Conservation (phyloP, 345 rosid species). For the Camelina sativa region DNA sequence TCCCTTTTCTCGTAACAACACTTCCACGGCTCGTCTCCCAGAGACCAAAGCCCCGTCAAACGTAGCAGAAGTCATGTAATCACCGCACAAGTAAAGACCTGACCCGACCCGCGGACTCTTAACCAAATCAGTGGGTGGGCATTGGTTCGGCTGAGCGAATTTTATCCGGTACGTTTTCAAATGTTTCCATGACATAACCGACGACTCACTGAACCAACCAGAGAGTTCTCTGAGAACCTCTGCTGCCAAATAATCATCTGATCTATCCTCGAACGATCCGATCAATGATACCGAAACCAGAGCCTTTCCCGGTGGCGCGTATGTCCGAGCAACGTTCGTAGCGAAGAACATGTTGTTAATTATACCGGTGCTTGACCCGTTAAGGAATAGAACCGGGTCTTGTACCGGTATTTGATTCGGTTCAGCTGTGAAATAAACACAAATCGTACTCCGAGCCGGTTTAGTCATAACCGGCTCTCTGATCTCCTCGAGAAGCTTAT, state of each 20-base stretch:
- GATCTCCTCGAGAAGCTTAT: conserved; percentile 62
- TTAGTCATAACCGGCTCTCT: conserved; percentile 42
- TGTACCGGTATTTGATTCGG: conserved; percentile 55
- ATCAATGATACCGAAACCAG: conserved; percentile 78
- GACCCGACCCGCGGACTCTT: conserved; percentile 53
- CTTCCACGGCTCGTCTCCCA: conserved; percentile 81
- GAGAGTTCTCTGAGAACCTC: conserved; percentile 62
- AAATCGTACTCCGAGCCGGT: conserved; percentile 71
- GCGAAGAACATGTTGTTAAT: conserved; percentile 92
- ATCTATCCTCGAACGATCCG: conserved; percentile 59
- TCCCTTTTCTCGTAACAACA: conserved; percentile 53
- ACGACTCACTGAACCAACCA: conserved; percentile 67
- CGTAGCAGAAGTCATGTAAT: conserved; percentile 78
- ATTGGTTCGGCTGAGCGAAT: conserved; percentile 87
- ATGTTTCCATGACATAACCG: conserved; percentile 70
- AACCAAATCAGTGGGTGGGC: conserved; percentile 73
- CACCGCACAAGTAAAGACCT: conserved; percentile 73
- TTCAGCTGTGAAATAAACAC: conserved; percentile 74
- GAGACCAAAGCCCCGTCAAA: conserved; percentile 94
- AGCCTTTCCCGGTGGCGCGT: conserved; percentile 73
- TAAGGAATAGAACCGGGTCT: conserved; percentile 79
- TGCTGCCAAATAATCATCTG: conserved; percentile 58
- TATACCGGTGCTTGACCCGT: conserved; percentile 76
- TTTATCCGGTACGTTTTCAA: conserved; percentile 70
- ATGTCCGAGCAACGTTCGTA: conserved; percentile 79